Conservation (phyloP, 208 protist species). For the Acanthamoeba triangularis region DNA sequence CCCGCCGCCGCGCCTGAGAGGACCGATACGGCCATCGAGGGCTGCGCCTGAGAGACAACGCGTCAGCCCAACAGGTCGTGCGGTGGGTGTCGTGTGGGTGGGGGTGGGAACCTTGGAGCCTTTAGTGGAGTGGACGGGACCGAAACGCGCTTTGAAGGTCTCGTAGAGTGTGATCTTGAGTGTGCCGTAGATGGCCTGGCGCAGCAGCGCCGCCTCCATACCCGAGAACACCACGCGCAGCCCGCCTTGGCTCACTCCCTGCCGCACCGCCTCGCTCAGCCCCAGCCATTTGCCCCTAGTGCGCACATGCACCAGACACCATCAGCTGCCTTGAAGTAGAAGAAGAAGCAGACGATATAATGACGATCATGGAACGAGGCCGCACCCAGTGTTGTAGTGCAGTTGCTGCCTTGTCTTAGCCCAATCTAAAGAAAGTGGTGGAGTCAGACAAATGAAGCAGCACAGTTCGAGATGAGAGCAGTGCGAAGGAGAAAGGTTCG, state of each 20-base stretch:
- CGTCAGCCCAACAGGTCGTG: neutral
- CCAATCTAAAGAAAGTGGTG: neutral
- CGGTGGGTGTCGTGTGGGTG: neutral
- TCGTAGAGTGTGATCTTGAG: conserved; percentile 57
- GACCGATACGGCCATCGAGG: neutral
- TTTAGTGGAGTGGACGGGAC: neutral
- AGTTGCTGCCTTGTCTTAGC: conserved; percentile 18
- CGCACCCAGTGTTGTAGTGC: neutral
- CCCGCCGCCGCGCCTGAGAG: conserved; percentile 41
- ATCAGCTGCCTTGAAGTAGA: neutral
- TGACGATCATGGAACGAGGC: neutral
- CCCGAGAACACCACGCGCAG: conserved; percentile 4
- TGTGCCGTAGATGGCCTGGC: conserved; percentile 22
- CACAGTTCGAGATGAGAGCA: too few species aligned
- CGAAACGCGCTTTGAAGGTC: conserved; percentile 15
- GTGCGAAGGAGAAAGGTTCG: too few species aligned
- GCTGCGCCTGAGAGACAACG: neutral
- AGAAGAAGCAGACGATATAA: neutral
- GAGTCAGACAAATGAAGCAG: neutral
- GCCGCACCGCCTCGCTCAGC: neutral
- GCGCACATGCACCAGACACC: neutral
- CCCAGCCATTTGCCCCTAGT: conserved; percentile 24
- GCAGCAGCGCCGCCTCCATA: conserved; percentile 27
- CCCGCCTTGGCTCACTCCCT: neutral
- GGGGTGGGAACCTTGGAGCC: neutral